Conservation (phyloP, 805 yeast species). For the Blastobotrys muscicola region DNA sequence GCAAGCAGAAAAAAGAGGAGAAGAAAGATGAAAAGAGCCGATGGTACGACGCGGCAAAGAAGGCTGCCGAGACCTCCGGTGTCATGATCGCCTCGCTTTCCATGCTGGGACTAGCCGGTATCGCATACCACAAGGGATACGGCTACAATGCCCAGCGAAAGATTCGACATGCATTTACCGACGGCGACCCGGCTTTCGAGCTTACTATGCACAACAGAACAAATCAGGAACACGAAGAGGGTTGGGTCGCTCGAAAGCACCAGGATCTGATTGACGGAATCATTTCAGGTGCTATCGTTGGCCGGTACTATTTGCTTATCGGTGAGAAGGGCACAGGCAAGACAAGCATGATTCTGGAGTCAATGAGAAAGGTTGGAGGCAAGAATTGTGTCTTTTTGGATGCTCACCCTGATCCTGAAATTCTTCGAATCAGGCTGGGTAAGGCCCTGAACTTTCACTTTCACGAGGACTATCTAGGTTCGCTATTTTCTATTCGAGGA, state of each 20-base stretch:
- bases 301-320: constrained; percentile 60
- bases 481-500: constrained; percentile 69
- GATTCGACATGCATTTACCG: constrained; percentile 57
- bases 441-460: constrained; percentile 63
- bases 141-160: constrained; percentile 49
- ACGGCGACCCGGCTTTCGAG: constrained; percentile 56
- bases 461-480: constrained; percentile 76
- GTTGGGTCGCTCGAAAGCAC: constrained; percentile 66
- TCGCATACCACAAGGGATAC: constrained; percentile 58
- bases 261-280: constrained; percentile 57
- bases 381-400: constrained; percentile 60
- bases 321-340: constrained; percentile 89
- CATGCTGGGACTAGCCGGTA: constrained; percentile 63
- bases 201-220: constrained; percentile 39
- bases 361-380: constrained; percentile 56
- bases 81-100: constrained; percentile 61
- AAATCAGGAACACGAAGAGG: constrained; percentile 25
- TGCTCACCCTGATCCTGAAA: constrained; percentile 81
- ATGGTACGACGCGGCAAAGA: constrained; percentile 8
- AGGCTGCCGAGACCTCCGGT: constrained; percentile 49
- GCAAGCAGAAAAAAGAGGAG: constrained; percentile 5
- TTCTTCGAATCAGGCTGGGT: constrained; percentile 67
- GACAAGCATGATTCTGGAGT: constrained; percentile 62
- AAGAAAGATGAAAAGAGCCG: constrained; percentile 4
- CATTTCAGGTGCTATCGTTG: constrained; percentile 51